Evolutionary conservation across 108 stramenopile genomes (phyloP), one percentile per base, ranked within the genome.

Genomic region (Craspedostauros australis): DNA sequence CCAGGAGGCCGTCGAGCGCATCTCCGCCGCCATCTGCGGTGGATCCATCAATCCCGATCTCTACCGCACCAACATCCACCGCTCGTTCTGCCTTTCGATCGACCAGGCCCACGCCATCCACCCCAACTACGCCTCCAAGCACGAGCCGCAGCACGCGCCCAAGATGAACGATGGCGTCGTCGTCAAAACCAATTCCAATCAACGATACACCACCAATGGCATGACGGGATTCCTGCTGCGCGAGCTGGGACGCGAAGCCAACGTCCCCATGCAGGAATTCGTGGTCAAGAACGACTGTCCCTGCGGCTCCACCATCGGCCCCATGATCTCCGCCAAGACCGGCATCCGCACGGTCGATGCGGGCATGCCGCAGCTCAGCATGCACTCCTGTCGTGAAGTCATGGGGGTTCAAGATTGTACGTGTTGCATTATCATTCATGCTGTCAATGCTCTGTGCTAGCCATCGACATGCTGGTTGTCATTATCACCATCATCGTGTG

Each of bases 81-180:
- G 63, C 23, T 86, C 81, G 23, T 93, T 95, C 51, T 49, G 91
- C 20, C 60, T 97, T 44, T 73, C 79, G 37, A 85, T 80, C 45
- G 96, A 97, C 66, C 83, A 85, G 77, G 94, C 96, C 6, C 96
- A 97, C 77, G 94, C 94, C 3, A 60, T 92, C 21, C 96, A 97
- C 62, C 94, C 96, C 8, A 95, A 95, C 58, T 97, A 94, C 66
- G 47, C 76, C 11, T 63, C 75, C 45, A 93, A 93, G 57, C 94
- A 97, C 69, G 96, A 97, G 44, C 60, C 80, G 24, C 60, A 54
- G 12, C 91, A 95, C 55, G 76, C 84, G 1, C 96, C 96, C 3
- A 71, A 73, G 42, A 57, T 97, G 72, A 94, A 95, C 71, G 68
- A 58, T 5, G 96, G 96, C 19, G 62, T 97, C 20, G 93, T 94